A percentile compares a stretch with the other conserved stretches of the same genome.
Conservation (phyloP, 805 yeast genomes). For the Yarrowia keelungensis region DNA sequence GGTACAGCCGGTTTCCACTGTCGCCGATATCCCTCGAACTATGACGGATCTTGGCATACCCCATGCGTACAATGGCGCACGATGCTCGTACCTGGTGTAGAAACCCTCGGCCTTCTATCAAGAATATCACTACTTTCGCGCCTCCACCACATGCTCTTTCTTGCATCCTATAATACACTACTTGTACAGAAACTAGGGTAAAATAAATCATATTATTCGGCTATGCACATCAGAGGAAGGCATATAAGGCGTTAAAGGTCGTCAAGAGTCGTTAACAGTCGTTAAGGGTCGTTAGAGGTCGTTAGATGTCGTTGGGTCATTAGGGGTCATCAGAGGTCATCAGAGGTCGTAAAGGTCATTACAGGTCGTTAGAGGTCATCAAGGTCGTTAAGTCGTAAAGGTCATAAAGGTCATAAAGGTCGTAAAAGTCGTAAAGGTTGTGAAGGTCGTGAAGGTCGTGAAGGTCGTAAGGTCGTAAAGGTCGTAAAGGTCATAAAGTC, state of each 20-base stretch:
- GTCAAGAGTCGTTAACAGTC: neutral
- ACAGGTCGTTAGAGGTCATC: neutral
- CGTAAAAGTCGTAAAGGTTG: constrained; percentile 2
- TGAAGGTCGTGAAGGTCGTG: constrained; percentile 2
- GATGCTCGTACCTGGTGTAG: neutral
- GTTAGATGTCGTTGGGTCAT: neutral
- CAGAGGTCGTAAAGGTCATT: constrained; percentile 9
- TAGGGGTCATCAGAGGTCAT: too few species aligned
- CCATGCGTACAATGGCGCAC: neutral
- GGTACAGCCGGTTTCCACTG: neutral
- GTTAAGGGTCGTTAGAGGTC: neutral
- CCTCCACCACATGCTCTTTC: too few species aligned
- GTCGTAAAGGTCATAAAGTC: constrained; percentile 13
- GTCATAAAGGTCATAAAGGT: constrained; percentile 16
- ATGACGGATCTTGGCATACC: neutral
- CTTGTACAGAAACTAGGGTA: too few species aligned
- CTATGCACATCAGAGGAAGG: neutral
- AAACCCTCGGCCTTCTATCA: neutral
- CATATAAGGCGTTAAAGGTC: neutral
- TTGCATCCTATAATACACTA: too few species aligned
- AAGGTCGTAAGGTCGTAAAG: neutral
- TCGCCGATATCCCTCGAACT: neutral
- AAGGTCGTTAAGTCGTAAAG: neutral
- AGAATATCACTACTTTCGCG: too few species aligned
- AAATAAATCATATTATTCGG: neutral